Conservation (phyloP, 2,329 filamentous ascomycete species). For the Verticillium nubilum region DNA sequence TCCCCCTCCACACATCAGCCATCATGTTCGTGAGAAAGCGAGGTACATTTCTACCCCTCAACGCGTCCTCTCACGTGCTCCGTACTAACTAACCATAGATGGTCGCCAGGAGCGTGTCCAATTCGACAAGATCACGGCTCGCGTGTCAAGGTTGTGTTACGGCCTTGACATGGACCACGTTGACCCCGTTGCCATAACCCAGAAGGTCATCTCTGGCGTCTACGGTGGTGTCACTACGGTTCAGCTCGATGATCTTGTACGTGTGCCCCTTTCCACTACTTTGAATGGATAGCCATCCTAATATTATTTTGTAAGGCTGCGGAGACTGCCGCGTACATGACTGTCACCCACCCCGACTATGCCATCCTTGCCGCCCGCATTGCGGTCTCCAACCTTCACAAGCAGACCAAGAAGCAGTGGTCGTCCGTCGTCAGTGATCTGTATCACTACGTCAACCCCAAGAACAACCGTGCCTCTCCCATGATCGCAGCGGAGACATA, state of each 20-base stretch:
- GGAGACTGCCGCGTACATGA: constrained; percentile 99
- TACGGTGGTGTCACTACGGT: constrained; percentile 97
- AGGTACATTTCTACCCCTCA: constrained; percentile 36
- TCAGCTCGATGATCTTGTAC: constrained; percentile 92
- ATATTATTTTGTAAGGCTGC: constrained; percentile 62
- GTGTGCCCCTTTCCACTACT: constrained; percentile 23
- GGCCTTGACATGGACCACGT: constrained; percentile 92
- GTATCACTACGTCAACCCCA: constrained; percentile 94
- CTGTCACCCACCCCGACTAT: constrained; percentile 97
- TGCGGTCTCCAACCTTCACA: constrained; percentile 98
- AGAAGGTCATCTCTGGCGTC: constrained; percentile 98
- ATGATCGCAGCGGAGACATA: constrained; percentile 95
- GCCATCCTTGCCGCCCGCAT: constrained; percentile 97
- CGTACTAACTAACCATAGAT: constrained; percentile 49
- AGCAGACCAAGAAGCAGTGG: constrained; percentile 99
- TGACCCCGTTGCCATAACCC: constrained; percentile 95
- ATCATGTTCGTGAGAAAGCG: constrained; percentile 60
- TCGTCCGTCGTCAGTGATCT: constrained; percentile 92
- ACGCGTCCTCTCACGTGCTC: not conserved
- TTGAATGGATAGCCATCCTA: constrained; percentile 4
- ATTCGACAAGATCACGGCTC: constrained; percentile 99
- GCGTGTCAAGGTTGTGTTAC: constrained; percentile 96
- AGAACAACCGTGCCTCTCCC: constrained; percentile 74
- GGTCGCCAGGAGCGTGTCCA: constrained; percentile 99
- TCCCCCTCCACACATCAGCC: constrained; percentile 18